These are phyloP conservation scores for Neurospora tetraspora DNA, from an alignment of 495 filamentous ascomycete genomes.

Conservation along the genomic window DNA sequence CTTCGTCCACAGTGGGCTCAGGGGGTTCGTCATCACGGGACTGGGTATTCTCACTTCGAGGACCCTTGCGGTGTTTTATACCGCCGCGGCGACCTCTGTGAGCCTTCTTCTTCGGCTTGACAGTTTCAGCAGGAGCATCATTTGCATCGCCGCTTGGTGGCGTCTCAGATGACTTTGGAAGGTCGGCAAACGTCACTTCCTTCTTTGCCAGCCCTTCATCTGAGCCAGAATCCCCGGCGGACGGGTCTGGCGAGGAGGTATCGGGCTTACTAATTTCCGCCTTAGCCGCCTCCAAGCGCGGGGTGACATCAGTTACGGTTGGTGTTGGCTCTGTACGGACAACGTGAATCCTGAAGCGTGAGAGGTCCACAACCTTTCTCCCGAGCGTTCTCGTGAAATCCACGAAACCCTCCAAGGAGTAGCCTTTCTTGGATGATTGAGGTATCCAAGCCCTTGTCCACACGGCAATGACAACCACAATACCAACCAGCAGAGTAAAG, in stretches of 20 bases:
- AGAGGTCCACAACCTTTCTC: background rate
- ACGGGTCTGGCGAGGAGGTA: background rate
- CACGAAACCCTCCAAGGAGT: background rate
- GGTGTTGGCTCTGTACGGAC: background rate
- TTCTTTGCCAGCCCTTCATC: background rate
- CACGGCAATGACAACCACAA: conserved; percentile 15
- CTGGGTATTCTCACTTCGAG: conserved; percentile 25
- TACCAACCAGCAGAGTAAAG: conserved; percentile 27
- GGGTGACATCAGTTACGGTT: background rate
- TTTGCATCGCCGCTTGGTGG: conserved; percentile 19
- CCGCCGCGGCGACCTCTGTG: conserved; percentile 79
- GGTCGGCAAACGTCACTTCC: conserved; percentile 6
- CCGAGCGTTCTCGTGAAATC: background rate
- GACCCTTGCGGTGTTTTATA: conserved; percentile 54
- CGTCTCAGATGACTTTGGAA: background rate
- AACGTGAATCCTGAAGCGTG: background rate
- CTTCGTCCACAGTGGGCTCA: conserved; percentile 33
- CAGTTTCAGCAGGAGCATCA: conserved; percentile 25
- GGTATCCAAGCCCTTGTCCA: background rate
- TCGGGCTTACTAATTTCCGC: background rate
- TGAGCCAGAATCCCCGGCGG: background rate
- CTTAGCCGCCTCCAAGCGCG: background rate
- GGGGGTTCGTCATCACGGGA: conserved; percentile 31
- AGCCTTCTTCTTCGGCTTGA: conserved; percentile 62
- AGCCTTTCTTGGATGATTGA: background rate